A percentile compares a stretch with the other conserved stretches of the same genome.
phyloP scores from a whole-genome alignment of 2,329 filamentous ascomycete genomes.

The Verticillium nubilum region DNA sequence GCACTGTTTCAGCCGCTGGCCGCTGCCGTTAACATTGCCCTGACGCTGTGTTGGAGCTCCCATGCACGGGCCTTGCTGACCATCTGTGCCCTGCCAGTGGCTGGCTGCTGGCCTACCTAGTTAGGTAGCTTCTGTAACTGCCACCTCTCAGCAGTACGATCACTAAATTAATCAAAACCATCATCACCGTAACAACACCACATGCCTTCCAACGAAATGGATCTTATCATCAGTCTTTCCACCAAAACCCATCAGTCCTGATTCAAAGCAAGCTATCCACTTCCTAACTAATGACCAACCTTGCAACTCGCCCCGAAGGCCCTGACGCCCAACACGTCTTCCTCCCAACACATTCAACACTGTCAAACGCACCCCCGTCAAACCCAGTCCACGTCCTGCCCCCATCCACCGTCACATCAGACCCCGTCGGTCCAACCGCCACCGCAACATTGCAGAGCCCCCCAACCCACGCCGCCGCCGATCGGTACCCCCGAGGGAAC shows the following conservation, averaged over 20 bases:
- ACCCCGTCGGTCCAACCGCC: conserved; percentile 26
- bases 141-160: too few species aligned
- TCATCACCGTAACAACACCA: too few species aligned
- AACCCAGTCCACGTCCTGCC: conserved; percentile 22
- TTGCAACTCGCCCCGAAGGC: conserved; percentile 19
- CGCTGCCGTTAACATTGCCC: too few species aligned
- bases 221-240: too few species aligned
- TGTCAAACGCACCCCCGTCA: conserved; percentile 23
- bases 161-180: too few species aligned
- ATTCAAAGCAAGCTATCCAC: too few species aligned
- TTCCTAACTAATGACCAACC: background rate
- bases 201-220: too few species aligned
- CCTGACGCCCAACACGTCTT: conserved; percentile 25
- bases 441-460: conserved; percentile 17
- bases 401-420: conserved; percentile 22
- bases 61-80: background rate
- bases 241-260: too few species aligned
- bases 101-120: too few species aligned
- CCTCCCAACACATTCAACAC: conserved; percentile 20
- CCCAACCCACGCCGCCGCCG: conserved; percentile 22
- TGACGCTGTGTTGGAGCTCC: too few species aligned
- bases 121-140: too few species aligned
- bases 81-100: background rate
- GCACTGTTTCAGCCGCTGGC: background rate
- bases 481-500: conserved; percentile 25